Base-by-base conservation (phyloP, 1,284 basidiomycete species). In the Anthracocystis walkeri region DNA sequence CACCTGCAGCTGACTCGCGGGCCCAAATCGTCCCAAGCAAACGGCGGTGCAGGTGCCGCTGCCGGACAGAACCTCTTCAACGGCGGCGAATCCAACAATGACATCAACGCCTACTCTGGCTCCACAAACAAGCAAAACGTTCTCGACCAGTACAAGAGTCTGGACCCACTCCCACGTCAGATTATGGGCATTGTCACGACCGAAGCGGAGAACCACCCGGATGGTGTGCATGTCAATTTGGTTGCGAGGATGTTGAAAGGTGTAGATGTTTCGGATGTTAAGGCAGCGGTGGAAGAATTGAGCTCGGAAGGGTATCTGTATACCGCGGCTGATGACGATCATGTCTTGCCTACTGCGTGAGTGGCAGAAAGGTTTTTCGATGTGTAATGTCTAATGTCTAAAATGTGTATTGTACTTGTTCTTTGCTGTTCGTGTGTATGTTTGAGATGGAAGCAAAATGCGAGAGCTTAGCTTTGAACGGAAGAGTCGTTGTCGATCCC, bases 271-370 rank as follows among this genome's bases (percentile, higher is more conserved):
- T 48, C 54, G 20, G 51, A 76, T 60, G 65, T 77, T 75, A 81
- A 73, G 61, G 65, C 57, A 25, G 73, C 70, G 7, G 77, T 81
- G 4, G 79, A 81, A 41, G 79, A 81, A n/a, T 53, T 81, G 14
- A 69, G 73, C 23, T 75, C 75, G 14, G 79, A 81, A 44, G 79
- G 79, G 4, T 81, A 79, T 46, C 72, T 81, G 42, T 81, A 79
- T 57, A 77, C 77, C n/a, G 78, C 79, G 18, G 76, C 75, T 20
- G 78, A 81, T 55, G 79, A 81, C 23, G 75, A 79, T 23, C 79
- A 81, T 53, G 78, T 79, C 21, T 59, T 81, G n/a, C 78, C 79
- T 14, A 81, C 79, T 18, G 78, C 78, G 11, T 74, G 29, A 45
- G 49, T 31, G 21, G 44, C 11, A 21, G 21, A 20, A 29, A 18